These are phyloP conservation scores for Elongisporangium prolatum DNA, from an alignment of 352 stramenopile genomes.

Conservation along the genomic window DNA sequence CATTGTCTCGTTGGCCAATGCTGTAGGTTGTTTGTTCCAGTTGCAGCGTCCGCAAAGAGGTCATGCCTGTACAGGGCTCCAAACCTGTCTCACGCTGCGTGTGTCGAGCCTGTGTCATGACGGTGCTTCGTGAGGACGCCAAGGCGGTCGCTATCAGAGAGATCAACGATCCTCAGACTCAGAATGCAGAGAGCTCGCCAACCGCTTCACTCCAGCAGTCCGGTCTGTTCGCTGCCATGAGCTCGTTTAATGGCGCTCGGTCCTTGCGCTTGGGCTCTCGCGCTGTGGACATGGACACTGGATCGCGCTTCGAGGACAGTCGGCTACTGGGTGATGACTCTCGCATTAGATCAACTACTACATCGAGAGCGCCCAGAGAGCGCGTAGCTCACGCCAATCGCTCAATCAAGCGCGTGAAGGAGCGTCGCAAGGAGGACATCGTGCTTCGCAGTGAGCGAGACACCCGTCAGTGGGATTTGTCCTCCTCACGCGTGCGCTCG, in stretches of 20 bases:
- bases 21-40: slow-evolving; percentile 26
- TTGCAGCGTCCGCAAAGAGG: slow-evolving; percentile 49
- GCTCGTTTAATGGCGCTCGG: background rate
- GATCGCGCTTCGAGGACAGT: background rate
- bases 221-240: background rate
- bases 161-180: slow-evolving; percentile 10
- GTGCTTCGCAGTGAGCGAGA: background rate
- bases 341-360: background rate
- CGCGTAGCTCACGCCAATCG: background rate
- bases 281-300: background rate
- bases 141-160: slow-evolving; percentile 41
- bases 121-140: slow-evolving; percentile 46
- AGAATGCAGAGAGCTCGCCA: background rate
- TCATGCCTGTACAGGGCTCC: slow-evolving; percentile 16
- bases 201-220: background rate
- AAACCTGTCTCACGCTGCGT: slow-evolving; percentile 39
- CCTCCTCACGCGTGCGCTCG: background rate
- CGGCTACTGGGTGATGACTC: background rate
- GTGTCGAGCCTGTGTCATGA: slow-evolving; percentile 49
- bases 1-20: background rate
- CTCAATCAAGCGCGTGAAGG: background rate
- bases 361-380: background rate
- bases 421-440: background rate
- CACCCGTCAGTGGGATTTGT: background rate
- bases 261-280: background rate